phyloP scores from a whole-genome alignment of 352 stramenopile genomes.

The Pythium pectinolyticum region DNA sequence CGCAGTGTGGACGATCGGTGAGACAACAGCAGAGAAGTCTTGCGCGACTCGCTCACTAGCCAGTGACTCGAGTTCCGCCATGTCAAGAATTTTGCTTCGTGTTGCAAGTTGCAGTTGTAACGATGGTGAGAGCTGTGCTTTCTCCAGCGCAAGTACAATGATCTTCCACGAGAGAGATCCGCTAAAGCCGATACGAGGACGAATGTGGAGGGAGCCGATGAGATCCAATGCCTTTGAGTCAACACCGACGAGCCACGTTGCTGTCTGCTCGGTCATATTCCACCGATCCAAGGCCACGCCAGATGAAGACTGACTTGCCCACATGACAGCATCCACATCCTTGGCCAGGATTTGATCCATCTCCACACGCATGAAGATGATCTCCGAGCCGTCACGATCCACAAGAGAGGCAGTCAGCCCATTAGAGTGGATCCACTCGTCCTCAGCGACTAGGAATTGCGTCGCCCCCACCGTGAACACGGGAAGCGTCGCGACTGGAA shows the following conservation, averaged over 20 bases:
- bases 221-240: slow-evolving; percentile 16
- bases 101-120: background rate
- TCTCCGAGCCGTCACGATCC: slow-evolving; percentile 23
- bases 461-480: background rate
- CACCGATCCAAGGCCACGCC: background rate
- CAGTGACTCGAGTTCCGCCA: background rate
- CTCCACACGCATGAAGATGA: slow-evolving; percentile 1
- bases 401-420: slow-evolving; percentile 18
- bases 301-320: background rate
- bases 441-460: slow-evolving; percentile 8
- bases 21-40: background rate
- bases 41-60: background rate
- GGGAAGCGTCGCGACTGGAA: slow-evolving; percentile 12
- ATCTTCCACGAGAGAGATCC: slow-evolving; percentile 9
- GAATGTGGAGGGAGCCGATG: slow-evolving; percentile 6
- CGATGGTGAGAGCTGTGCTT: background rate
- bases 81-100: background rate
- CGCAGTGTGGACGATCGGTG: slow-evolving; percentile 13
- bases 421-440: slow-evolving; percentile 18
- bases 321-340: slow-evolving; percentile 6
- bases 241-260: background rate
- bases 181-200: slow-evolving; percentile 19
- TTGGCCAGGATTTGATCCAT: background rate
- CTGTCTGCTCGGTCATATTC: background rate
- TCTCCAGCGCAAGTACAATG: slow-evolving; percentile 6